Conservation (phyloP, 2,329 filamentous ascomycete species). For the Escovopsis sp. region DNA sequence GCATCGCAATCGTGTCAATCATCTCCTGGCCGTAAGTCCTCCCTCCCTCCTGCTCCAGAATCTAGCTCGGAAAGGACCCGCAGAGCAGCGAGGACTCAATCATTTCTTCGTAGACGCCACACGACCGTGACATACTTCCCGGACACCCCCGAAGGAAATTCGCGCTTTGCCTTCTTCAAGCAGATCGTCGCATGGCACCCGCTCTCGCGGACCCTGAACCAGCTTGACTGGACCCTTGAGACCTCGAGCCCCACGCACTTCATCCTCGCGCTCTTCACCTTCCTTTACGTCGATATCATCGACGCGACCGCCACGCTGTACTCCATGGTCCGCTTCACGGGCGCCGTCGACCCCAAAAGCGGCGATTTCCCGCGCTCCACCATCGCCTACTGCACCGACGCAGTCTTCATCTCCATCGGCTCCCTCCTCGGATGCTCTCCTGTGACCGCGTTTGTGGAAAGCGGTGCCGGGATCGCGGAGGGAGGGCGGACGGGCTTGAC, state of each 20-base stretch:
- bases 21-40: slow-evolving; percentile 55
- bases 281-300: slow-evolving; percentile 67
- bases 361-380: slow-evolving; percentile 80
- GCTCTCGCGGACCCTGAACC: slow-evolving; percentile 45
- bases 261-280: slow-evolving; percentile 57
- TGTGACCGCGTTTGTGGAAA: slow-evolving; percentile 62
- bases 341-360: slow-evolving; percentile 45
- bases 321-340: slow-evolving; percentile 66
- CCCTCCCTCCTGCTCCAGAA: background rate
- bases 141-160: slow-evolving; percentile 45
- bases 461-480: slow-evolving; percentile 59
- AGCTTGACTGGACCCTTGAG: slow-evolving; percentile 49
- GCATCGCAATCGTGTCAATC: slow-evolving; percentile 56
- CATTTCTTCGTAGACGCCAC: slow-evolving; percentile 32
- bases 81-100: background rate
- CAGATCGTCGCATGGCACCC: slow-evolving; percentile 58
- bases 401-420: slow-evolving; percentile 55
- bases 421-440: slow-evolving; percentile 55
- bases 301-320: slow-evolving; percentile 65
- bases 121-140: slow-evolving; percentile 63
- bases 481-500: slow-evolving; percentile 61
- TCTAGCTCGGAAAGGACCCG: no score
- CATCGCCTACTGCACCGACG: slow-evolving; percentile 60
- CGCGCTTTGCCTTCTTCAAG: slow-evolving; percentile 56
- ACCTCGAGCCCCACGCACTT: slow-evolving; percentile 43